phyloP scores from a whole-genome alignment of 1,139 yeast genomes.

The Spathaspora sp. region DNA sequence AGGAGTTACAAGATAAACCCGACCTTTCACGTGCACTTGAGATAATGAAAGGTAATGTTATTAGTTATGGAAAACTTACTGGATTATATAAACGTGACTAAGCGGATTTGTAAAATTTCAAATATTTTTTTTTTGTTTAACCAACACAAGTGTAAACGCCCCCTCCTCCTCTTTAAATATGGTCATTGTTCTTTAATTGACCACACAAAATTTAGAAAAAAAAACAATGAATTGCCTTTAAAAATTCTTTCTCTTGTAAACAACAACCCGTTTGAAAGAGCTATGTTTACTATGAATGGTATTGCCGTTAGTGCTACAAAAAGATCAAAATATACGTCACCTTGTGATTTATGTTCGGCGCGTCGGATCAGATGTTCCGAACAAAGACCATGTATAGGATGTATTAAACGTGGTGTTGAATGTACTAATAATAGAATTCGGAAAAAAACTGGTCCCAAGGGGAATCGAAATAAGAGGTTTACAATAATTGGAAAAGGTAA shows the following conservation, averaged over 20 bases:
- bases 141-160: neutral
- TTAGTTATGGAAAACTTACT: conserved; percentile 5
- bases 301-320: neutral
- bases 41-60: conserved; percentile 9
- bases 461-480: conserved; percentile 1
- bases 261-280: neutral
- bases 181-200: neutral
- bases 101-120: neutral
- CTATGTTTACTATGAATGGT: neutral
- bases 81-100: conserved; percentile 7
- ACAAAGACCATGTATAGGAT: conserved; percentile 49
- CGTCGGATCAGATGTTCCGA: conserved; percentile 66
- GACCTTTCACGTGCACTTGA: conserved; percentile 3
- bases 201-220: neutral
- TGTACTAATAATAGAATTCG: conserved; percentile 26
- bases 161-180: neutral
- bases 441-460: conserved; percentile 9
- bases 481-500: neutral
- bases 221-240: neutral
- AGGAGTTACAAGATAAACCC: neutral
- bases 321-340: conserved; percentile 6
- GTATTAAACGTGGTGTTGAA: conserved; percentile 42
- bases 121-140: neutral
- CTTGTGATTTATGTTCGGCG: conserved; percentile 58
- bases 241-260: conserved; percentile 1